These are phyloP conservation scores for Boechera divaricarpa DNA, from an alignment of 345 rosid species.

Conservation along the genomic window DNA sequence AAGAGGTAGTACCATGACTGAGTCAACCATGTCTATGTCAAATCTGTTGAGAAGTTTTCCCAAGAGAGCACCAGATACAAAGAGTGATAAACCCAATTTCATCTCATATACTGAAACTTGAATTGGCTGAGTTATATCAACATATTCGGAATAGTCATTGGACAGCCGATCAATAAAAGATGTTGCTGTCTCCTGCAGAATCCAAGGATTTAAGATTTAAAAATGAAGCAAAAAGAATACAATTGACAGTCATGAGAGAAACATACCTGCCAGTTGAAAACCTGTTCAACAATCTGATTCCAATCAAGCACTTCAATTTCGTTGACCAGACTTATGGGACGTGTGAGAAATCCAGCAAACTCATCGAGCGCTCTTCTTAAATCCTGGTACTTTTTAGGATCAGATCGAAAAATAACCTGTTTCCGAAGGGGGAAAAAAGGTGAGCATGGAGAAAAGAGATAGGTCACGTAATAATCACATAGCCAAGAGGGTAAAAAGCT, in stretches of 20 bases:
- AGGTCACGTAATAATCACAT: constrained; percentile 7
- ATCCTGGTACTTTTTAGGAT: constrained; percentile 64
- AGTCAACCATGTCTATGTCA: constrained; percentile 55
- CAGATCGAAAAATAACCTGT: constrained; percentile 83
- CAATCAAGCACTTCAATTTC: constrained; percentile 53
- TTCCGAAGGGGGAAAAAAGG: constrained; percentile 28
- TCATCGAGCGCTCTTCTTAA: constrained; percentile 71
- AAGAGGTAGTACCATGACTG: constrained; percentile 59
- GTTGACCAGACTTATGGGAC: constrained; percentile 51
- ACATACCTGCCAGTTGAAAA: constrained; percentile 86
- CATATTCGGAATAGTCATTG: constrained; percentile 64
- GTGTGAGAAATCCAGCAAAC: constrained; percentile 55
- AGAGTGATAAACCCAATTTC: constrained; percentile 79
- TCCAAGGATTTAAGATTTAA: constrained; percentile 34
- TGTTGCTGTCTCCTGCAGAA: constrained; percentile 73
- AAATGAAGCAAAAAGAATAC: constrained; percentile 7
- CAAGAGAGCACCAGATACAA: constrained; percentile 58
- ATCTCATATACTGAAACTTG: constrained; percentile 94
- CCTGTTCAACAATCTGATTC: constrained; percentile 58
- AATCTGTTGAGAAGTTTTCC: constrained; percentile 49
- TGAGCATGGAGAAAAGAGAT: constrained; percentile 20
- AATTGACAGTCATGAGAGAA: constrained; percentile 3
- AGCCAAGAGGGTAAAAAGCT: neutral
- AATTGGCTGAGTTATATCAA: constrained; percentile 81
- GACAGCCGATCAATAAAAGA: constrained; percentile 67